A percentile compares a stretch with the other conserved stretches of the same genome.
phyloP scores from a whole-genome alignment of 805 yeast genomes.

The Starmerella bacillaris region DNA sequence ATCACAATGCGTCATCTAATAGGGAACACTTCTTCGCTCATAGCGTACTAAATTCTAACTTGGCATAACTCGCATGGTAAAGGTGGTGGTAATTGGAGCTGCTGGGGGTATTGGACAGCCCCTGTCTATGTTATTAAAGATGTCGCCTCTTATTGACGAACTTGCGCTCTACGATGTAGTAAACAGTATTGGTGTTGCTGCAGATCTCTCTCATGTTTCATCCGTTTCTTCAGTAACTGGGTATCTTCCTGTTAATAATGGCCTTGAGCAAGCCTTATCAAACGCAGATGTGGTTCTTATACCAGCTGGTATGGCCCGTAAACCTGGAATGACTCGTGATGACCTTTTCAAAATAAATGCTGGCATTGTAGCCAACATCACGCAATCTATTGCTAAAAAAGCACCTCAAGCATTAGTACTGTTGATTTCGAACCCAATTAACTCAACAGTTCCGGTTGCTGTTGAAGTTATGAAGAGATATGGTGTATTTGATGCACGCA shows the following conservation, averaged over 20 bases:
- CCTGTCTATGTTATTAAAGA: constrained; percentile 59
- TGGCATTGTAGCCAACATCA: constrained; percentile 54
- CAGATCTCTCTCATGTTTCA: constrained; percentile 71
- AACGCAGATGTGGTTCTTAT: constrained; percentile 76
- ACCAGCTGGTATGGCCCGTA: constrained; percentile 86
- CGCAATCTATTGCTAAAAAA: constrained; percentile 51
- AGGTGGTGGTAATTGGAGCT: constrained; percentile 67
- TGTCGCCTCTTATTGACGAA: constrained; percentile 42
- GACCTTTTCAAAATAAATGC: constrained; percentile 75
- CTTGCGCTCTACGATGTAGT: constrained; percentile 74
- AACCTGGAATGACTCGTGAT: constrained; percentile 89
- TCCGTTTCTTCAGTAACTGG: constrained; percentile 44
- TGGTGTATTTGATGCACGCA: constrained; percentile 51
- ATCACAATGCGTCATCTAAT: too few relatives aligned
- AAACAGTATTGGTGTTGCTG: constrained; percentile 69
- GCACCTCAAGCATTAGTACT: constrained; percentile 63
- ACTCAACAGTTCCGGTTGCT: constrained; percentile 80
- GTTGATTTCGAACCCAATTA: constrained; percentile 84
- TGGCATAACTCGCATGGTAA: constrained; percentile 26
- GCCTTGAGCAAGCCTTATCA: constrained; percentile 48
- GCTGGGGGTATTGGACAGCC: constrained; percentile 95
- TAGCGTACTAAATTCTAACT: too few relatives aligned
- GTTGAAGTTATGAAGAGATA: constrained; percentile 56
- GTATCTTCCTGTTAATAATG: constrained; percentile 43
- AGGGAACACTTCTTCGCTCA: too few relatives aligned